Evolutionary conservation across 2,329 filamentous ascomycete species (phyloP).

Genomic region (Zasmidium angulare): DNA sequence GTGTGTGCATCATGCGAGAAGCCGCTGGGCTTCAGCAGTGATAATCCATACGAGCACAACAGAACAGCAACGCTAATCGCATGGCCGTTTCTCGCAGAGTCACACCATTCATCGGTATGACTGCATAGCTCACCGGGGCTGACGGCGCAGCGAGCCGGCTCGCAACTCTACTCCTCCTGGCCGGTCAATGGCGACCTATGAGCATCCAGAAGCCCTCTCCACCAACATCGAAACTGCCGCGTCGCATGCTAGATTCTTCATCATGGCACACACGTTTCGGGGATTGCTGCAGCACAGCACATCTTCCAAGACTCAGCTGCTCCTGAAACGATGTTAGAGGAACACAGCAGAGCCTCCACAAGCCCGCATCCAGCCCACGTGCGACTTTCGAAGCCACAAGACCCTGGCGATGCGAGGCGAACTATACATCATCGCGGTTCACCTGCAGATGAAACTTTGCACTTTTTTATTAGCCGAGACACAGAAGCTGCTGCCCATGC

Average conservation of each 20-base stretch:
- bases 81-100: conserved; percentile 5
- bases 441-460: no score
- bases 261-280: no score
- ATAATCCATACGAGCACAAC: background rate
- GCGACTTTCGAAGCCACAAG: background rate
- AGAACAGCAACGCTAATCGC: background rate
- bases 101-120: conserved; percentile 10
- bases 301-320: background rate
- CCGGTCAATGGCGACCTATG: background rate
- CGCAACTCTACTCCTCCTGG: conserved; percentile 1
- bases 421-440: background rate
- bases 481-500: no score
- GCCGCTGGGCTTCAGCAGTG: background rate
- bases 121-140: conserved; percentile 5
- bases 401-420: background rate
- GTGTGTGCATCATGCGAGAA: background rate
- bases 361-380: background rate
- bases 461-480: no score
- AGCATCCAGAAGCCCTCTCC: background rate
- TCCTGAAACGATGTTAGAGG: background rate
- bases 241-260: no score
- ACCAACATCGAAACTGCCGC: background rate
- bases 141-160: conserved; percentile 3
- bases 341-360: background rate
- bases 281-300: no score